A percentile compares a stretch with the other conserved stretches of the same genome.
Conservation (phyloP, 2,329 filamentous ascomycete genomes). For the Beauveria pseudobassiana region DNA sequence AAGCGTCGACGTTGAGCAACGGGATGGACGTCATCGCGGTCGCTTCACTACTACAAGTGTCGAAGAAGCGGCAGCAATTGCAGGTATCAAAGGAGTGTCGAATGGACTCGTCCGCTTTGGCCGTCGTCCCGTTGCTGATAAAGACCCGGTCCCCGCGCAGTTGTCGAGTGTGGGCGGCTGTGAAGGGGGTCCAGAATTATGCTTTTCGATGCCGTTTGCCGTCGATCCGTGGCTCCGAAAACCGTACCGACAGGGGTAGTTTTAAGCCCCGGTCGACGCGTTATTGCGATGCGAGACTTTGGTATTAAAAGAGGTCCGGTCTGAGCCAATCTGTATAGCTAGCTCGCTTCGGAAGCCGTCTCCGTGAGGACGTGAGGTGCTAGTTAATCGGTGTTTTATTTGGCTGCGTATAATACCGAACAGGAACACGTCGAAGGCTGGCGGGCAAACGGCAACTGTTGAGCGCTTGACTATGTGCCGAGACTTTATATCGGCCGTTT, state of each 20-base stretch:
- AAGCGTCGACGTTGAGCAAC: conserved; percentile 3
- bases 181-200: background rate
- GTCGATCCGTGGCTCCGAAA: conserved; percentile 7
- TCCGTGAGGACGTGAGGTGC: background rate
- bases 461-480: background rate
- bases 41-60: background rate
- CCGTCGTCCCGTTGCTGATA: background rate
- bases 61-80: background rate
- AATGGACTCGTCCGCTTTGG: background rate
- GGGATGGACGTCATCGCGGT: conserved; percentile 2
- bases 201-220: background rate
- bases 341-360: background rate
- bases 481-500: background rate
- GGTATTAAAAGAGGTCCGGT: background rate
- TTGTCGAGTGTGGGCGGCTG: background rate
- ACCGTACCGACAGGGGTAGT: background rate
- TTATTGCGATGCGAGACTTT: background rate
- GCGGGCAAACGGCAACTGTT: background rate
- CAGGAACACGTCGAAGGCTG: background rate
- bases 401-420: background rate
- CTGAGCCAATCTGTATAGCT: background rate
- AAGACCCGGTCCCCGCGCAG: background rate
- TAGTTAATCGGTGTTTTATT: background rate
- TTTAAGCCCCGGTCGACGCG: background rate
- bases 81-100: background rate